Base-by-base conservation (phyloP, 140 eudicot genomes). In the Stevia rebaudiana region DNA sequence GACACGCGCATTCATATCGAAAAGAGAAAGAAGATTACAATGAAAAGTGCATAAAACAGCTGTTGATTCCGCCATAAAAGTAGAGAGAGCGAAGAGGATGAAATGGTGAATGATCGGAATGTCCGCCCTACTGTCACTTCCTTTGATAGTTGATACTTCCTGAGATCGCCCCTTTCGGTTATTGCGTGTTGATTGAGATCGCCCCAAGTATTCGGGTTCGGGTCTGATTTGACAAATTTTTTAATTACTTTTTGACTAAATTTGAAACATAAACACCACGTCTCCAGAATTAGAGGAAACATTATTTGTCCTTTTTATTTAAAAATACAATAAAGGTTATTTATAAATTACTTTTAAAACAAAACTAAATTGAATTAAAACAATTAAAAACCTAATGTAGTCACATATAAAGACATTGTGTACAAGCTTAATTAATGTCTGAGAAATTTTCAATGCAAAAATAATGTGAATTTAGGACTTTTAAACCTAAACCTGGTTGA, bases 21-120 rank as follows among this genome's bases (percentile, higher is more conserved):
- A 10, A 53, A 3, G 16, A 17, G 37, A 39, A 33, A 54, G 74
- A 59, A 19, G 52, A 21, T 72, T 65, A 85, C 94, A 76, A 8
- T 65, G 71, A 68, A 85, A 78, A 30, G 87, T 74, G 65, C 76
- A 81, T 48, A 79, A 79, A 47, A 71, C 63, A 58, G 81, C 84
- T 63, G 84, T 86, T 50, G 94, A 75, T 63, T 85, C 88, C 90
- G 76, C 67, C 65, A 63, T 58, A 47, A 21, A 39, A 59, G 61
- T 56, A 61, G 6, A 11, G 39, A 5, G 39, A 6, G 39, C 7
- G 7, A 35, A 35, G 11, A 28, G 3, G 33, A 15, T 24, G 60
- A 11, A 66, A 21, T 49, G 61, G 61, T 24, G 57, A 72, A 36
- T 11, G 25, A 8, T 61, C 3, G 48, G 13, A 43, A 63, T 63